These are phyloP conservation scores for Nyssa sinensis DNA, from an alignment of 148 eudicot genomes.

Conservation along the genomic window DNA sequence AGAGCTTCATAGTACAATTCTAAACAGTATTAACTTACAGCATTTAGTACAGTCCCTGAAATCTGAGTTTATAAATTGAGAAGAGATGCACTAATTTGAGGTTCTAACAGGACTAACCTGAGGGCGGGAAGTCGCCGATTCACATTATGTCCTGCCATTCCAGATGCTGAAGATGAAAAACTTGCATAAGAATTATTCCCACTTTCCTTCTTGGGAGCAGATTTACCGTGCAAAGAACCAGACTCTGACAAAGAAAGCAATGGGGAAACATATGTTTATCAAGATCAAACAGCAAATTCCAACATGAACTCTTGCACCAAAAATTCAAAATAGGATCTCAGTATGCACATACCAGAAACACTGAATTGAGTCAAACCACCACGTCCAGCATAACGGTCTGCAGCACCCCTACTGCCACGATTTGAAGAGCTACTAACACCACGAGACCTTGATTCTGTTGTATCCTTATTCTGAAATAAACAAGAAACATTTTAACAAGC, in stretches of 20 bases:
- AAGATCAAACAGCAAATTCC: constrained; percentile 10
- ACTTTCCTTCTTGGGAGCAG: constrained; percentile 76
- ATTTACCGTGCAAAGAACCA: constrained; percentile 48
- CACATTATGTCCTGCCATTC: constrained; percentile 40
- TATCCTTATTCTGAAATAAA: constrained; percentile 60
- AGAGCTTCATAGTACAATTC: background rate
- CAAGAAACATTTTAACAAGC: background rate
- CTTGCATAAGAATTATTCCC: constrained; percentile 42
- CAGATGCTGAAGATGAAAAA: constrained; percentile 30
- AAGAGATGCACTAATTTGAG: background rate
- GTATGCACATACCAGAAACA: constrained; percentile 48
- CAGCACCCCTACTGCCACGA: constrained; percentile 61
- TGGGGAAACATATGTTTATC: constrained; percentile 7
- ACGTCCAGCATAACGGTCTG: constrained; percentile 65
- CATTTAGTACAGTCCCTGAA: background rate
- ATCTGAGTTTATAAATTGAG: background rate
- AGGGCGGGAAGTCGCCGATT: constrained; percentile 37
- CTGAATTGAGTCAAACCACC: constrained; percentile 42
- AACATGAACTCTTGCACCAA: background rate
- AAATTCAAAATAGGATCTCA: background rate
- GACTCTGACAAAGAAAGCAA: constrained; percentile 38
- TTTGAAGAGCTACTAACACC: constrained; percentile 47
- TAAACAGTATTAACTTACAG: background rate
- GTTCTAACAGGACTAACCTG: constrained; percentile 42
- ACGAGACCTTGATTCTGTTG: constrained; percentile 69